Percentiles rank a stretch among this genome's conserved stretches.
phyloP scores from a whole-genome alignment of 352 stramenopile species.

The Peronospora belbahrii region DNA sequence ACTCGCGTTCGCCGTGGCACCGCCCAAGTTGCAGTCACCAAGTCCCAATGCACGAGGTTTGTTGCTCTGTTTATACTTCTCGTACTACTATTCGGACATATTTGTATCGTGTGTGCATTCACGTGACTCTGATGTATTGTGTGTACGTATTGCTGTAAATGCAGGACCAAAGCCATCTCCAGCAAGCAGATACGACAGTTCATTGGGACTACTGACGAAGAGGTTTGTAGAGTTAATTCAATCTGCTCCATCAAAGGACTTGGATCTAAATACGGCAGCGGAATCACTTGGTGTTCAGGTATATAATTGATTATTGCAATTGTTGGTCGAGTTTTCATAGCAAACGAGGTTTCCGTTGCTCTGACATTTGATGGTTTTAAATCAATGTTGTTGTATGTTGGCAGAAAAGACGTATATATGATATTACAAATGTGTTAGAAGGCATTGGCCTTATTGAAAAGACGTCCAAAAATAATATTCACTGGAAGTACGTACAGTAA shows the following conservation, averaged over 20 bases:
- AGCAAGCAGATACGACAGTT: slow-evolving; percentile 92
- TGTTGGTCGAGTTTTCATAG: background rate
- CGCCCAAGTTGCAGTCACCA: slow-evolving; percentile 40
- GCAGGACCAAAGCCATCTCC: slow-evolving; percentile 49
- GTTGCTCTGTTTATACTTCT: slow-evolving; percentile 4
- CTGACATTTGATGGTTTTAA: background rate
- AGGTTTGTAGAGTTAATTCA: slow-evolving; percentile 95
- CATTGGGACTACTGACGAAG: slow-evolving; percentile 92
- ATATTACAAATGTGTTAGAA: slow-evolving; percentile 98
- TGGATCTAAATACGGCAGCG: slow-evolving; percentile 94
- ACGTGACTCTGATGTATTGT: background rate
- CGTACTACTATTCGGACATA: background rate
- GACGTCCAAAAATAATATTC: slow-evolving; percentile 97
- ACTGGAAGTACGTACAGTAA: slow-evolving; percentile 84
- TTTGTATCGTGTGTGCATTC: background rate
- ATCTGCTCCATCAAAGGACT: slow-evolving; percentile 71
- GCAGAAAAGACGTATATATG: slow-evolving; percentile 96
- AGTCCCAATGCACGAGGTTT: slow-evolving; percentile 37
- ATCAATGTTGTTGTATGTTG: slow-evolving; percentile 2
- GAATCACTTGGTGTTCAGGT: slow-evolving; percentile 74
- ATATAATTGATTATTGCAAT: slow-evolving; percentile 14
- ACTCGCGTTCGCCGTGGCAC: slow-evolving; percentile 14
- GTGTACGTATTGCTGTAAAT: background rate
- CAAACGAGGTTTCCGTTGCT: background rate
- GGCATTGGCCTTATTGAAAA: slow-evolving; percentile 97